Conservation (phyloP, 805 yeast genomes). For the Ogataea sp. region DNA sequence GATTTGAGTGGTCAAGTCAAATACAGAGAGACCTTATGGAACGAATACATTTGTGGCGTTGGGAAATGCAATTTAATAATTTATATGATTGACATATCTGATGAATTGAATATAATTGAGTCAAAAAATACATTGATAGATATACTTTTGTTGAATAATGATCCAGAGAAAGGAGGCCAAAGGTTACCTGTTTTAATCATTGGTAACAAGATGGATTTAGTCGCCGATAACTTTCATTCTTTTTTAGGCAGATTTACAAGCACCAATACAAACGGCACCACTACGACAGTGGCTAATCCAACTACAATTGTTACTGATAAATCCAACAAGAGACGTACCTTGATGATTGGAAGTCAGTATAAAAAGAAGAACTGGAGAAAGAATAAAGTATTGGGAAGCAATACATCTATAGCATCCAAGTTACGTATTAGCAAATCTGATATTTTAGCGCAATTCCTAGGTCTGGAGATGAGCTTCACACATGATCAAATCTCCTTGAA, state of each 20-base stretch:
- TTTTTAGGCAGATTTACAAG: not conserved
- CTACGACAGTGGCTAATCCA: not conserved
- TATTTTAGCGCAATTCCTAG: constrained; percentile 11
- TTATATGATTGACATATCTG: constrained; percentile 22
- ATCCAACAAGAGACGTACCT: not conserved
- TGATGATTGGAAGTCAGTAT: not conserved
- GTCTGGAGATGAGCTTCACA: constrained; percentile 6
- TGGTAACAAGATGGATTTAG: constrained; percentile 22
- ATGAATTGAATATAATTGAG: constrained; percentile 16
- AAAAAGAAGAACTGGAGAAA: not conserved
- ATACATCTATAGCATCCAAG: not conserved
- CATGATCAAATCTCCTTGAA: not conserved
- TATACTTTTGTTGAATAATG: constrained; percentile 12
- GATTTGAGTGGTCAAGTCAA: constrained; percentile 25
- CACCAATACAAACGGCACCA: not conserved
- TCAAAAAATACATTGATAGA: constrained; percentile 14
- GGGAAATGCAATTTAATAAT: constrained; percentile 13
- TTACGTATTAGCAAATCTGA: constrained; percentile 1
- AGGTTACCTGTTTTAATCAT: constrained; percentile 18
- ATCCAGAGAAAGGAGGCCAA: constrained; percentile 1
- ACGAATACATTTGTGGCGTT: constrained; percentile 3
- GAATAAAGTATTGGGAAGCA: not conserved
- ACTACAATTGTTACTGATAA: no score
- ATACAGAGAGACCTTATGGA: constrained; percentile 17
- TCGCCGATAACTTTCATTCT: not conserved